A percentile compares a stretch with the other conserved stretches of the same genome.
Conservation (phyloP, 495 filamentous ascomycete genomes). For the Halenospora varia region DNA sequence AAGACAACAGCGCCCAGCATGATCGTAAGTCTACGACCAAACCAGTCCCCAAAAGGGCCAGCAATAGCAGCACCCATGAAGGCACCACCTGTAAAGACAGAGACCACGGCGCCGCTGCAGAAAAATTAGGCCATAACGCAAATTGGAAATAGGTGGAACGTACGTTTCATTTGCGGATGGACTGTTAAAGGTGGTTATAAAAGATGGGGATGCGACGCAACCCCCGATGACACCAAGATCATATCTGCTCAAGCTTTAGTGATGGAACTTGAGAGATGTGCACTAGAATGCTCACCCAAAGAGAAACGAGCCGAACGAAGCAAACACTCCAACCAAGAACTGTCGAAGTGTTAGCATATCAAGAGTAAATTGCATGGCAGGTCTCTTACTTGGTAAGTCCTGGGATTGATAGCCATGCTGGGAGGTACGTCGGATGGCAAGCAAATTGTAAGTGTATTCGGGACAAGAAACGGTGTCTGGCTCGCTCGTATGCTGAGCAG, state of each 20-base stretch:
- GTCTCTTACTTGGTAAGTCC: slow-evolving; percentile 7
- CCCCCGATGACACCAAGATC: slow-evolving; percentile 53
- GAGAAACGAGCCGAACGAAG: slow-evolving; percentile 56
- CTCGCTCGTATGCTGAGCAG: no score
- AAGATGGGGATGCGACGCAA: slow-evolving; percentile 12
- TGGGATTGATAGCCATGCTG: slow-evolving; percentile 5
- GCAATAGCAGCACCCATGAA: slow-evolving; percentile 51
- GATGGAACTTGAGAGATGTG: no score
- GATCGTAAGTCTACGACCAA: slow-evolving; percentile 35
- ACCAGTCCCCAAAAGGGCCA: slow-evolving; percentile 30
- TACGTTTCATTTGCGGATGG: slow-evolving; percentile 52
- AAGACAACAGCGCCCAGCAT: slow-evolving; percentile 35
- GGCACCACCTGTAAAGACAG: slow-evolving; percentile 62
- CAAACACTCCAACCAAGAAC: slow-evolving; percentile 62
- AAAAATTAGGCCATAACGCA: not conserved
- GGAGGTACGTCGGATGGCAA: no score
- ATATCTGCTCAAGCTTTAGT: no score
- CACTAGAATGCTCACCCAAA: no score
- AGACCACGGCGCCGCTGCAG: slow-evolving; percentile 58
- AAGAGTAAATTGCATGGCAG: no score
- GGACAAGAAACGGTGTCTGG: no score
- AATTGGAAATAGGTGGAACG: slow-evolving; percentile 13
- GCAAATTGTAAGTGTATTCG: no score
- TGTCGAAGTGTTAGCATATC: no score
- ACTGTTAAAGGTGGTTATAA: slow-evolving; percentile 22